Percentiles rank a stretch among this genome's conserved stretches.
These are phyloP conservation scores for Neopestalotiopsis clavispora DNA, from an alignment of 2,329 filamentous ascomycete genomes.

Conservation along the genomic window DNA sequence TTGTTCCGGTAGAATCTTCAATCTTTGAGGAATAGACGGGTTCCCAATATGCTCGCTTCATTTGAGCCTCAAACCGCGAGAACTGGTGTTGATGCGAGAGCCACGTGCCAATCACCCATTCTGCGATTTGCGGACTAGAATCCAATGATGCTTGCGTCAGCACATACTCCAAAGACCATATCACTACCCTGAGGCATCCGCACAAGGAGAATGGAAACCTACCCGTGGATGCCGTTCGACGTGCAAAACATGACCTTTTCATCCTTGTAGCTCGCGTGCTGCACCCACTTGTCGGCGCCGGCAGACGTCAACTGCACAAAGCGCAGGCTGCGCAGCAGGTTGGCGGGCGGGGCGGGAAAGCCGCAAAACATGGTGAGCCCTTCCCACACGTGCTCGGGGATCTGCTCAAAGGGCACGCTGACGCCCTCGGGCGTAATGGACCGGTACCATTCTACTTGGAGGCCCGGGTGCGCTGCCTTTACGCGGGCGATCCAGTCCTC, in stretches of 20 bases:
- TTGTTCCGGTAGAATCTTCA: background rate
- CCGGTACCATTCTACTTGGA: slow-evolving; percentile 41
- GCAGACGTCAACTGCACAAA: slow-evolving; percentile 51
- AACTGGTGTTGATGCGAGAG: slow-evolving; percentile 51
- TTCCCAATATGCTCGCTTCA: slow-evolving; percentile 10
- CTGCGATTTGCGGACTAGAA: slow-evolving; percentile 58
- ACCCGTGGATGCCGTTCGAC: slow-evolving; percentile 64
- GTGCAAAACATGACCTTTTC: slow-evolving; percentile 57
- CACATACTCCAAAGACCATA: no score
- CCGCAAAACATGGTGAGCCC: slow-evolving; percentile 46
- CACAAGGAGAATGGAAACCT: slow-evolving; percentile 23
- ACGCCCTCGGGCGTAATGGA: slow-evolving; percentile 23
- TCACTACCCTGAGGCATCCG: background rate
- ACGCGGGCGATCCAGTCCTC: slow-evolving; percentile 39
- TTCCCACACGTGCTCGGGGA: slow-evolving; percentile 39
- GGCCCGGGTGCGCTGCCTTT: slow-evolving; percentile 40
- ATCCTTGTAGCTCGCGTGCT: slow-evolving; percentile 46
- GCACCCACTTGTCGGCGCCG: slow-evolving; percentile 47
- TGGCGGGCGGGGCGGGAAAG: slow-evolving; percentile 36
- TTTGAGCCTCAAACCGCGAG: background rate
- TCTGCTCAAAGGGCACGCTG: slow-evolving; percentile 28
- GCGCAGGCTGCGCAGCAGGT: slow-evolving; percentile 40
- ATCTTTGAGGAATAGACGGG: background rate
- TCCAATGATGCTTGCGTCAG: background rate
- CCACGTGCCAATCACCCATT: slow-evolving; percentile 60